Evolutionary conservation across 2,329 filamentous ascomycete species (phyloP), one percentile per base, ranked within the genome.

Genomic region (Penicillium occitanis): DNA sequence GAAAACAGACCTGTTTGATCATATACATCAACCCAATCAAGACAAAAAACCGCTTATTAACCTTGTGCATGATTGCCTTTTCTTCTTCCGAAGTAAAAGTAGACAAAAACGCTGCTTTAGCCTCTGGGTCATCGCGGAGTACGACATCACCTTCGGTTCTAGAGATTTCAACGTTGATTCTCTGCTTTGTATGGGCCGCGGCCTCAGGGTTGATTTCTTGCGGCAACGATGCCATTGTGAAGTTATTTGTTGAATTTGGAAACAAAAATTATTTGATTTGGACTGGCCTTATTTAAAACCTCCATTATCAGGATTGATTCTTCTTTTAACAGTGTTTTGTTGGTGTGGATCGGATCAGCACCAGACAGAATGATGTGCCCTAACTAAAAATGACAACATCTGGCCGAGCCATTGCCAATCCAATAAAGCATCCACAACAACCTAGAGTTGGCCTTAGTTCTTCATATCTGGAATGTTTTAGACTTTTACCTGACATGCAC

Each of bases 11-110:
- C 48, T 51, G 48, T 14, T 82, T 82, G 61, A 82, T 76, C 70
- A 81, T 74, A 67, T 78, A 81, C 71, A 80, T 77, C 6, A 79
- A 64, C 1, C 76, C 79, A 46, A 81, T 80, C 7, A 82, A 10
- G 7, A 51, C 48, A 28, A 51, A 51, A n/a, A 51, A 51, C 14
- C 25, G 22, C 25, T 30, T 51, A 25, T 51, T 30, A 17, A 51
- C 48, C 25, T 51, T 51, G 48, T 30, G 48, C 48, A 51, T 51
- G 6, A 51, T 51, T 51, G 5, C 14, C 6, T 51, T 51, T n/a
- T 51, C 48, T 17, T 51, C 48, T 17, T 51, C 22, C 5, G 48
- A 11, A 30, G 8, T 51, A 1, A 51, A 51, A 30, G 48, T 51
- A 28, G 48, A 28, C 14, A 51, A n/a, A 6, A 51, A 51, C 5